These are phyloP conservation scores for Lodderomyces parapsilosis DNA, from an alignment of 1,139 yeast species.

Conservation along the genomic window DNA sequence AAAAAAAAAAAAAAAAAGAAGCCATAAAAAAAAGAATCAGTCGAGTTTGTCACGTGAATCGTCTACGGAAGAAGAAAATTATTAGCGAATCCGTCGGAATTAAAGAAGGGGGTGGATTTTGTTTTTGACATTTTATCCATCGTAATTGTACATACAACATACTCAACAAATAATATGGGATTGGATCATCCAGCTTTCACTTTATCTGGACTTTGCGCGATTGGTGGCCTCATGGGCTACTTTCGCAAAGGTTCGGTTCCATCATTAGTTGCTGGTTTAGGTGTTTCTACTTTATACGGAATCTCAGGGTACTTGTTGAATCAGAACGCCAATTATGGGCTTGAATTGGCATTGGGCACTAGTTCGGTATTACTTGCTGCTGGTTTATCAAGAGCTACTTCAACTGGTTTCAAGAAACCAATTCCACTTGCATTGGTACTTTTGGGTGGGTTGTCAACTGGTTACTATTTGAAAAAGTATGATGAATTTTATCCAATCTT, in stretches of 20 bases:
- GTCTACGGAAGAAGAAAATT: no score
- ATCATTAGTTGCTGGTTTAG: slow-evolving; percentile 75
- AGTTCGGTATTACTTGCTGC: slow-evolving; percentile 65
- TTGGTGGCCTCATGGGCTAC: slow-evolving; percentile 76
- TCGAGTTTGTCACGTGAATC: no score
- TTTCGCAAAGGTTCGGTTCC: slow-evolving; percentile 74
- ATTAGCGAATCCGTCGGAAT: no score
- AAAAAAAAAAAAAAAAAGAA: no score
- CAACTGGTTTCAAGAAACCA: slow-evolving; percentile 62
- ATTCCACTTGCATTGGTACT: slow-evolving; percentile 67
- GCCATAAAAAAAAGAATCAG: no score
- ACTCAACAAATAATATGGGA: not conserved
- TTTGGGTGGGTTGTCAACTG: slow-evolving; percentile 64
- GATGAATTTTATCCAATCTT: slow-evolving; percentile 57
- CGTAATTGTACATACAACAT: not conserved
- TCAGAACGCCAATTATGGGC: slow-evolving; percentile 74
- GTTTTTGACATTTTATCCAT: no score
- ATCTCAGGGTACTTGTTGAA: slow-evolving; percentile 74
- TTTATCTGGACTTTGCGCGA: slow-evolving; percentile 68
- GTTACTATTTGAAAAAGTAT: slow-evolving; percentile 68
- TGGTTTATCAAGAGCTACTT: slow-evolving; percentile 66
- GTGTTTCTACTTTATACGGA: slow-evolving; percentile 69
- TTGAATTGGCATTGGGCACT: slow-evolving; percentile 76
- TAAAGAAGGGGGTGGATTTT: no score
- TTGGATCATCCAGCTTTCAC: slow-evolving; percentile 75